Evolutionary conservation across 2,329 filamentous ascomycete genomes (phyloP).

Genomic region (Triangularia verruculosa): DNA sequence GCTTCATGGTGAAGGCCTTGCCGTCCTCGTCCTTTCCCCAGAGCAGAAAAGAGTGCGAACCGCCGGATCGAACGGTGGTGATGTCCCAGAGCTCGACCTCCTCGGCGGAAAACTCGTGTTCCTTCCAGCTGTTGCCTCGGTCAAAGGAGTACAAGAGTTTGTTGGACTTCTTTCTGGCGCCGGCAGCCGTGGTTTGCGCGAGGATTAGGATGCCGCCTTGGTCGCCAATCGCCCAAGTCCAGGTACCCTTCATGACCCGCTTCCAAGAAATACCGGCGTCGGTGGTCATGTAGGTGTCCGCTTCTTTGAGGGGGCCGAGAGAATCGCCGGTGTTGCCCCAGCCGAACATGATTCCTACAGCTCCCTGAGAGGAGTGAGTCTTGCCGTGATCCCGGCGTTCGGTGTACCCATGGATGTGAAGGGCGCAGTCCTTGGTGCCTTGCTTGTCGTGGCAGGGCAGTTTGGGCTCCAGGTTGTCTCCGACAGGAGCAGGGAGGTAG

Average conservation of each 20-base stretch:
- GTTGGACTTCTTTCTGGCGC: constrained; percentile 51
- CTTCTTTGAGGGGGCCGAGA: constrained; percentile 65
- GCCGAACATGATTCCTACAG: constrained; percentile 86
- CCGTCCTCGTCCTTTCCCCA: constrained; percentile 64
- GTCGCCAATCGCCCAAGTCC: constrained; percentile 94
- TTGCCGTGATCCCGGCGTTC: constrained; percentile 78
- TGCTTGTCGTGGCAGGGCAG: constrained; percentile 64
- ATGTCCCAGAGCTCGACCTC: constrained; percentile 75
- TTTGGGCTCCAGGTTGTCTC: constrained; percentile 64
- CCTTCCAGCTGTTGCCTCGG: constrained; percentile 75
- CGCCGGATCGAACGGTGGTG: constrained; percentile 84
- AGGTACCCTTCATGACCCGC: constrained; percentile 79
- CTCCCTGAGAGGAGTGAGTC: constrained; percentile 83
- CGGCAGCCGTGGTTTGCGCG: constrained; percentile 58
- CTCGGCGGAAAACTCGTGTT: constrained; percentile 68
- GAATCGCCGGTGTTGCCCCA: constrained; percentile 82
- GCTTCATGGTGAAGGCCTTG: constrained; percentile 68
- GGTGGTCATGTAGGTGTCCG: constrained; percentile 84
- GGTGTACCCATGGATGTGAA: constrained; percentile 95
- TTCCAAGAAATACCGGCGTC: constrained; percentile 92
- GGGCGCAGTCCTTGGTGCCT: constrained; percentile 67
- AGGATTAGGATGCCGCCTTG: constrained; percentile 91
- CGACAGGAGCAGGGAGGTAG: constrained; percentile 65
- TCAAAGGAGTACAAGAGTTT: constrained; percentile 53
- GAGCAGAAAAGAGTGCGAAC: constrained; percentile 84